Conservation (phyloP, 257 asterid genomes). For the Nemophila menziesii region DNA sequence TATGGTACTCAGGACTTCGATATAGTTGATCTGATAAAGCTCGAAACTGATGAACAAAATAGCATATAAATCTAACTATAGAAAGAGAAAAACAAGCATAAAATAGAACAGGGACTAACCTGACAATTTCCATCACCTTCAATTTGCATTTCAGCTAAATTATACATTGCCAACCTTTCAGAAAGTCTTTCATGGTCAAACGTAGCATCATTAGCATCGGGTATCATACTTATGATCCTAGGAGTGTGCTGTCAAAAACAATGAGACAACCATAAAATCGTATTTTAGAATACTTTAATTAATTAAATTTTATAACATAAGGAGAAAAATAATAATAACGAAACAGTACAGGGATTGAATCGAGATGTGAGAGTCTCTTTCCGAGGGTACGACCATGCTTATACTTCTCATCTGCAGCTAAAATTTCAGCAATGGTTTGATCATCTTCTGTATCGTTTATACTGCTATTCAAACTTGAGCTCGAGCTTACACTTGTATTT, state of each 20-base stretch:
- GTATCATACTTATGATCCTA: conserved; percentile 62
- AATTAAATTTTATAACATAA: not conserved
- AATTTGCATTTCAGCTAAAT: conserved; percentile 75
- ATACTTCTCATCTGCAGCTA: conserved; percentile 57
- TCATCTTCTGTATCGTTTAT: conserved; percentile 83
- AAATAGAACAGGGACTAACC: conserved; percentile 32
- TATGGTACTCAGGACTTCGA: conserved; percentile 65
- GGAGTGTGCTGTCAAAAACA: conserved; percentile 81
- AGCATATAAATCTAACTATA: not conserved
- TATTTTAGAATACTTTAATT: not conserved
- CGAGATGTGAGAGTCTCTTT: conserved; percentile 82
- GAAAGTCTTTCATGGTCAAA: conserved; percentile 82
- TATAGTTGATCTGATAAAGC: conserved; percentile 90
- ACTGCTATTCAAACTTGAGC: conserved; percentile 68
- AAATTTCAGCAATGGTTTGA: conserved; percentile 66
- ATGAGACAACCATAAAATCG: conserved; percentile 7
- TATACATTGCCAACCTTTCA: conserved; percentile 68
- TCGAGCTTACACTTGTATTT: conserved; percentile 46
- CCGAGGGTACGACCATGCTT: conserved; percentile 48
- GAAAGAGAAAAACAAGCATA: not conserved
- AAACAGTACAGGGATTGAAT: conserved; percentile 66
- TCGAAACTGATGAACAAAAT: conserved; percentile 50
- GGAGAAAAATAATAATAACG: not conserved
- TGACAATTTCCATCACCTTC: conserved; percentile 99
- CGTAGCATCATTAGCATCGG: conserved; percentile 76